Percentiles rank a stretch among this genome's conserved stretches.
phyloP scores from a whole-genome alignment of 768 basidiomycete species.

The Suillus luteus region DNA sequence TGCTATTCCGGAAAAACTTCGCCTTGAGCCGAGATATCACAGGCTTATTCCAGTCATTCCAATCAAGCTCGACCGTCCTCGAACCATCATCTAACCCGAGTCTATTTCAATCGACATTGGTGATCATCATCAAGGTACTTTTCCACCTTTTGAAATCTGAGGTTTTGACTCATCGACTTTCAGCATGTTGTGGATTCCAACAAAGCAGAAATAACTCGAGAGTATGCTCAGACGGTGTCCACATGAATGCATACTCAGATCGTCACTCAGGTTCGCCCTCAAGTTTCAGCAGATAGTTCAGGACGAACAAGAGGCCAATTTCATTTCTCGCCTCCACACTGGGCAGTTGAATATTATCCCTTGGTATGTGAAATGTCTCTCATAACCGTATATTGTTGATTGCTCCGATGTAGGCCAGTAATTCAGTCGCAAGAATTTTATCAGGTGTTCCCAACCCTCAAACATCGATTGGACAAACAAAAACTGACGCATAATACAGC shows the following conservation, averaged over 20 bases:
- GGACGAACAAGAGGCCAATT: slow-evolving; percentile 40
- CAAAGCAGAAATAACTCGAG: slow-evolving; percentile 55
- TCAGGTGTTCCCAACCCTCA: slow-evolving; percentile 48
- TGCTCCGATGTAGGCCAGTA: slow-evolving; percentile 41
- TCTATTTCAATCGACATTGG: slow-evolving; percentile 58
- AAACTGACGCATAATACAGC: slow-evolving; percentile 49
- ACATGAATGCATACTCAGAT: not conserved
- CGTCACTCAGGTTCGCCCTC: slow-evolving; percentile 45
- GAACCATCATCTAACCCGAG: slow-evolving; percentile 60
- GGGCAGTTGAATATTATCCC: slow-evolving; percentile 60
- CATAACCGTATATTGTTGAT: not conserved
- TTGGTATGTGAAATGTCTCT: slow-evolving; percentile 38
- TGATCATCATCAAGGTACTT: slow-evolving; percentile 62
- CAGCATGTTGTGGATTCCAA: slow-evolving; percentile 68
- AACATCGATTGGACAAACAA: slow-evolving; percentile 50
- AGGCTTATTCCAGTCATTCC: slow-evolving; percentile 63
- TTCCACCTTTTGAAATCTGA: not conserved
- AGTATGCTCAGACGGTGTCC: slow-evolving; percentile 40
- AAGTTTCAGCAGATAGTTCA: slow-evolving; percentile 64
- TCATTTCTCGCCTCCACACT: no score
- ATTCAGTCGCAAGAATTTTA: slow-evolving; percentile 67
- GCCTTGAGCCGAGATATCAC: slow-evolving; percentile 59
- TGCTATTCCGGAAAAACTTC: slow-evolving; percentile 67
- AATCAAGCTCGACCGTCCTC: slow-evolving; percentile 56
- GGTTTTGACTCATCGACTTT: not conserved